These are phyloP conservation scores for Eleusine indica DNA, from an alignment of 176 grass and related monocot genomes.

Conservation along the genomic window DNA sequence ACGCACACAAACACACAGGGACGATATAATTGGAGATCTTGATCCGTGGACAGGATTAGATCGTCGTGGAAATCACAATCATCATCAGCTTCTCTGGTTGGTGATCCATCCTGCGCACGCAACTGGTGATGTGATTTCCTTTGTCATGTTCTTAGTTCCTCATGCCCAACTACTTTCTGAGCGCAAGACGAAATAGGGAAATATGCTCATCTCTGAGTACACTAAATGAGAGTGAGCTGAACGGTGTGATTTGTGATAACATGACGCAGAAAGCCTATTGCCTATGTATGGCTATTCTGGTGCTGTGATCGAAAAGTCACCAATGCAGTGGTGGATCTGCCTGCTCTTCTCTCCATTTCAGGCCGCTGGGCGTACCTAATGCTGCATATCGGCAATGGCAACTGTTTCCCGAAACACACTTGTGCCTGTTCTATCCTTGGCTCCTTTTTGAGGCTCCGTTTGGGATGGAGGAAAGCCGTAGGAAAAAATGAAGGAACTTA, in stretches of 20 bases:
- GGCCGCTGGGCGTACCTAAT: no score
- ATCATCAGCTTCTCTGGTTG: not conserved
- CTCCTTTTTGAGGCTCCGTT: no score
- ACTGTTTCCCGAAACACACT: conserved; percentile 36
- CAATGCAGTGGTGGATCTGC: not conserved
- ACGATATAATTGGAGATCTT: conserved; percentile 9
- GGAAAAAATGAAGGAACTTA: no score
- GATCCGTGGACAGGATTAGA: conserved; percentile 44
- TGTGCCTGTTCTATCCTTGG: not conserved
- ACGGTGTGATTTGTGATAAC: not conserved
- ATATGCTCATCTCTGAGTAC: not conserved
- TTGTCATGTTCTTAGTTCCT: not conserved
- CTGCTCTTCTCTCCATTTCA: not conserved
- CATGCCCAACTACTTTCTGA: not conserved
- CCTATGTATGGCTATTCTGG: conserved; percentile 39
- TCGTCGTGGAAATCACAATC: conserved; percentile 15
- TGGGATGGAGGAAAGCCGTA: no score
- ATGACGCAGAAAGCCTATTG: not conserved
- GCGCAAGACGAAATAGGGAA: not conserved
- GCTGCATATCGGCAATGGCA: not conserved
- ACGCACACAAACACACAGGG: not conserved
- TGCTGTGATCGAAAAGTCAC: not conserved
- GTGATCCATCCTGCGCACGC: conserved; percentile 15
- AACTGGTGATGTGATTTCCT: conserved; percentile 11
- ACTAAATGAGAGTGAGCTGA: conserved; percentile 1